Evolutionary conservation across 1,284 basidiomycete species (phyloP), one percentile per base, ranked within the genome.

Genomic region (Naganishia cerealis): DNA sequence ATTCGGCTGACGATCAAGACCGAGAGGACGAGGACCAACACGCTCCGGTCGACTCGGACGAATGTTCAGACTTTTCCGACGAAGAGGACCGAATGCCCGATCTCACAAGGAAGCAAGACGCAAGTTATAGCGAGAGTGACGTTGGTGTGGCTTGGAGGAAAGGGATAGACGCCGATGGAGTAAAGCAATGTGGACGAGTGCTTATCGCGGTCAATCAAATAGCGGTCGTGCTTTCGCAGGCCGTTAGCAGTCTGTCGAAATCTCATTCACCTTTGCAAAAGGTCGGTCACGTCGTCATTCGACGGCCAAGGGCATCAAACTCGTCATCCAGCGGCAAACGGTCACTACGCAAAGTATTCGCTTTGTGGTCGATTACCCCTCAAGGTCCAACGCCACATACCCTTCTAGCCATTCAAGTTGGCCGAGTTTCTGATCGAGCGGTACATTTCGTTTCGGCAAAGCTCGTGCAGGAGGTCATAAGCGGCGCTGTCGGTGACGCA

Each of bases 61-160:
- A 42, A 54, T 50, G 61, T 9, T 63, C 61, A 3, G 61, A 63
- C 18, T 63, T 63, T 40, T 63, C 61, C 2, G 61, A 63, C 10
- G 61, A 63, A 54, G 61, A 63, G 61, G 61, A 63, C 26, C 50
- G 50, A 33, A 42, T 63, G 50, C 61, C 61, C 4, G 38, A 63
- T 40, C 36, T 63, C 21, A 7, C 61, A 21, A 39, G 26, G 5
- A 63, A 42, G 18, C 21, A 15, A 15, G 18, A 8, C 3, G 21
- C 46, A n/a, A 39, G 24, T 36, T 63, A 63, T 38, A 52, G n/a
- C 13, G 38, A 63, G 42, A 39, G 24, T 16, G 16, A 24, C 6
- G 61, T 43, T 8, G 36, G 24, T 4, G 16, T 63, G 0, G 13
- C 13, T 7, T 63, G 61, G 61, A 52, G 61, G 50, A 63, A 54